A percentile compares a stretch with the other conserved stretches of the same genome.
Evolutionary conservation across 495 filamentous ascomycete species (phyloP).

Genomic region (Friedmanniomyces simplex): DNA sequence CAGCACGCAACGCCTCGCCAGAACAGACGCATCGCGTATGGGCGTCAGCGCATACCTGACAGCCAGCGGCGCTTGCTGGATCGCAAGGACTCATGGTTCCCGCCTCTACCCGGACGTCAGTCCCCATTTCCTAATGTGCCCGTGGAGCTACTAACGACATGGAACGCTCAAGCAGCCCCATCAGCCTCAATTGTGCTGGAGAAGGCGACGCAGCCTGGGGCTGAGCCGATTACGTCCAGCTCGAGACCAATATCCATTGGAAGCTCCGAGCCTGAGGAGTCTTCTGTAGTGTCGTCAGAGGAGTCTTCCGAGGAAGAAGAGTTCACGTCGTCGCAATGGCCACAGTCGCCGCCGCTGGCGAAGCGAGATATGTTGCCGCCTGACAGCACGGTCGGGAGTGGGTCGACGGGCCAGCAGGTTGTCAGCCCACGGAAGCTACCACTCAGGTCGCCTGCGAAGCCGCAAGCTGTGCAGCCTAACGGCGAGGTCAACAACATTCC

Average conservation of each 20-base stretch:
- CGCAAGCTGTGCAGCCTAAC: neutral
- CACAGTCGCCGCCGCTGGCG: neutral
- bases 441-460: neutral
- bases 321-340: slow-evolving; percentile 1
- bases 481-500: neutral
- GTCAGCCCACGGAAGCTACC: no score
- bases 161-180: neutral
- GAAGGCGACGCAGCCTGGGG: neutral
- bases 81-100: slow-evolving; percentile 30
- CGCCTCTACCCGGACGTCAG: slow-evolving; percentile 13
- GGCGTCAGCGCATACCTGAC: slow-evolving; percentile 37
- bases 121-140: slow-evolving; percentile 17
- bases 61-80: slow-evolving; percentile 53
- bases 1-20: slow-evolving; percentile 13
- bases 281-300: neutral
- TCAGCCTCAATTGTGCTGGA: neutral
- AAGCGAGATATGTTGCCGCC: slow-evolving; percentile 2
- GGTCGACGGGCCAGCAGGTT: neutral
- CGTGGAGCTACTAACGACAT: slow-evolving; percentile 6
- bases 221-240: neutral
- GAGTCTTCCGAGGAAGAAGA: neutral
- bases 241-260: neutral
- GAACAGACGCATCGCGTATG: slow-evolving; percentile 39
- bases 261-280: neutral
- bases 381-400: slow-evolving; percentile 9